A percentile compares a stretch with the other conserved stretches of the same genome.
These are phyloP conservation scores for Lipomyces orientalis DNA, from an alignment of 805 yeast species.

Conservation along the genomic window DNA sequence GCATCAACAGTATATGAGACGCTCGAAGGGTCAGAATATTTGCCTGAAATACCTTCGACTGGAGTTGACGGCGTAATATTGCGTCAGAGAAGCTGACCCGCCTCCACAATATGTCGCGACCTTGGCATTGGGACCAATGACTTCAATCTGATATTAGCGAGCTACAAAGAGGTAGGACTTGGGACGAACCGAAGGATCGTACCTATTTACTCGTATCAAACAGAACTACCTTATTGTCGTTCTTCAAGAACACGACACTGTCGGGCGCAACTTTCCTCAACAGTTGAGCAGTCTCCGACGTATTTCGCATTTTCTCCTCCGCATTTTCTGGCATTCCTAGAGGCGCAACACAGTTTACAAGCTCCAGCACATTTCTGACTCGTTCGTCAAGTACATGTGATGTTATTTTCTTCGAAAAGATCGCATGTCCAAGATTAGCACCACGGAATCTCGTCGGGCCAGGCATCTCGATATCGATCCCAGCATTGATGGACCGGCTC, in stretches of 20 bases:
- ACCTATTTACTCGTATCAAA: conserved; percentile 48
- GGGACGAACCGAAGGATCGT: not conserved
- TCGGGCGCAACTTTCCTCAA: conserved; percentile 57
- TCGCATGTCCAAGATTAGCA: conserved; percentile 51
- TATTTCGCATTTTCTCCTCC: conserved; percentile 37
- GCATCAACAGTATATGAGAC: conserved; percentile 17
- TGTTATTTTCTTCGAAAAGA: conserved; percentile 51
- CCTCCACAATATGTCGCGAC: conserved; percentile 30
- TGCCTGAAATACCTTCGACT: conserved; percentile 24
- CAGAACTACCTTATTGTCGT: conserved; percentile 56
- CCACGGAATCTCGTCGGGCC: conserved; percentile 60
- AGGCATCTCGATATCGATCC: conserved; percentile 71
- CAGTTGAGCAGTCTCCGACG: conserved; percentile 53
- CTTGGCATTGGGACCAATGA: conserved; percentile 57
- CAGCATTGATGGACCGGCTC: conserved; percentile 56
- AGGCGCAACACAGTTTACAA: conserved; percentile 51
- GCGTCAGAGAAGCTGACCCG: conserved; percentile 28
- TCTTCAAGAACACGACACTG: conserved; percentile 62
- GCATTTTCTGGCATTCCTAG: conserved; percentile 53
- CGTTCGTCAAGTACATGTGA: conserved; percentile 53
- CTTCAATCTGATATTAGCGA: conserved; percentile 46
- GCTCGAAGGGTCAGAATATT: conserved; percentile 4
- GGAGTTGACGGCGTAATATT: conserved; percentile 30
- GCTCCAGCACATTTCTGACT: conserved; percentile 52
- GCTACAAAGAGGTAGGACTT: conserved; percentile 9